These are phyloP conservation scores for Aspergillus sergii DNA, from an alignment of 2,329 filamentous ascomycete genomes.

Conservation along the genomic window DNA sequence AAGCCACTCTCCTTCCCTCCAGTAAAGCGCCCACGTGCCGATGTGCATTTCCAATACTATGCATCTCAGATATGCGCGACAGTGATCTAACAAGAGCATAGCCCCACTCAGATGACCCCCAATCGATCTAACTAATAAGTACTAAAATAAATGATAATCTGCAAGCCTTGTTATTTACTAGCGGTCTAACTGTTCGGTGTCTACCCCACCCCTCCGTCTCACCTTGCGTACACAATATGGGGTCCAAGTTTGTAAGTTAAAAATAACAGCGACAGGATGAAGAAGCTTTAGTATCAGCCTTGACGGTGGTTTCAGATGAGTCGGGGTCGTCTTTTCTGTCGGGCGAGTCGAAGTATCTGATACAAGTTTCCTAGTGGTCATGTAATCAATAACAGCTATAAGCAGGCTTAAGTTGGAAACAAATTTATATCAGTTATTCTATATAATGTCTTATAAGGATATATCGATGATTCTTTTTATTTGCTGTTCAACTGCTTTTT, in stretches of 20 bases:
- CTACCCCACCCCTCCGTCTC: not conserved
- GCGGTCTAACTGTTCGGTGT: not conserved
- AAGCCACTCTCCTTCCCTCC: not conserved
- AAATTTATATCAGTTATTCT: too few relatives aligned
- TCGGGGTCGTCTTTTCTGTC: too few relatives aligned
- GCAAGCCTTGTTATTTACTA: not conserved
- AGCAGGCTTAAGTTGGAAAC: too few relatives aligned
- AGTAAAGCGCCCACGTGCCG: not conserved
- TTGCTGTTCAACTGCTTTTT: too few relatives aligned
- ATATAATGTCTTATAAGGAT: too few relatives aligned
- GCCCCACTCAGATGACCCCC: not conserved
- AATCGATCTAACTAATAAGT: not conserved
- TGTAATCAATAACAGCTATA: too few relatives aligned
- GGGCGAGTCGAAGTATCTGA: too few relatives aligned
- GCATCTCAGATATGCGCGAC: not conserved
- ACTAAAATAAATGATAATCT: not conserved
- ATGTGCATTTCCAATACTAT: not conserved
- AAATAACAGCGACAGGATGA: not conserved
- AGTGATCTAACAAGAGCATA: not conserved
- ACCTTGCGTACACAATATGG: not conserved
- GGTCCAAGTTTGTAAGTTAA: not conserved
- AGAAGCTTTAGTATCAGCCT: not conserved
- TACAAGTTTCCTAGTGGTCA: too few relatives aligned
- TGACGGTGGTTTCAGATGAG: not conserved
- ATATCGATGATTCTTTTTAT: too few relatives aligned